A percentile compares a stretch with the other conserved stretches of the same genome.
phyloP scores from a whole-genome alignment of 2,329 filamentous ascomycete genomes.

The Apiospora phragmitis region DNA sequence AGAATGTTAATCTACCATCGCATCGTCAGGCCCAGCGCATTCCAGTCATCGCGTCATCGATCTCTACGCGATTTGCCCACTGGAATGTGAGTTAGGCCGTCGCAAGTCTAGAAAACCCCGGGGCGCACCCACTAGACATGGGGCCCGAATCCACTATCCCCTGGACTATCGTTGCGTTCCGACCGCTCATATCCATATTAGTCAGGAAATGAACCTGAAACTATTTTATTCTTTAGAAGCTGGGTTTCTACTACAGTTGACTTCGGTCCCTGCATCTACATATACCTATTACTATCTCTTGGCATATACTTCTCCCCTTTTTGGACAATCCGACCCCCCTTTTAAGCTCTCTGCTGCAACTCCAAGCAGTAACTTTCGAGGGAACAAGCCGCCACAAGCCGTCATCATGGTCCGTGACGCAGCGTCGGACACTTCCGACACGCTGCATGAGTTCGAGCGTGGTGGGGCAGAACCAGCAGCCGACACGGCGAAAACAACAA shows the following conservation, averaged over 20 bases:
- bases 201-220: background rate
- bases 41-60: conserved; percentile 9
- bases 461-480: background rate
- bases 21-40: background rate
- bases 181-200: background rate
- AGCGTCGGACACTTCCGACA: background rate
- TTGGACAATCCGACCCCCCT: background rate
- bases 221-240: background rate
- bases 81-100: background rate
- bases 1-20: background rate
- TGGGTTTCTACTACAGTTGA: background rate
- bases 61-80: background rate
- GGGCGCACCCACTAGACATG: background rate
- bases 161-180: background rate
- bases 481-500: background rate
- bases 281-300: background rate
- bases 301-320: background rate
- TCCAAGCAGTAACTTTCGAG: background rate
- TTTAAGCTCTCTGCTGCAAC: background rate
- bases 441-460: background rate
- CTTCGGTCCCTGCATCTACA: background rate
- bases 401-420: background rate
- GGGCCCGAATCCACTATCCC: background rate
- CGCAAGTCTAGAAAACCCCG: background rate
- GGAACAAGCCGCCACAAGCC: background rate